Conservation (phyloP, 805 yeast genomes). For the Metschnikowia continentalis region DNA sequence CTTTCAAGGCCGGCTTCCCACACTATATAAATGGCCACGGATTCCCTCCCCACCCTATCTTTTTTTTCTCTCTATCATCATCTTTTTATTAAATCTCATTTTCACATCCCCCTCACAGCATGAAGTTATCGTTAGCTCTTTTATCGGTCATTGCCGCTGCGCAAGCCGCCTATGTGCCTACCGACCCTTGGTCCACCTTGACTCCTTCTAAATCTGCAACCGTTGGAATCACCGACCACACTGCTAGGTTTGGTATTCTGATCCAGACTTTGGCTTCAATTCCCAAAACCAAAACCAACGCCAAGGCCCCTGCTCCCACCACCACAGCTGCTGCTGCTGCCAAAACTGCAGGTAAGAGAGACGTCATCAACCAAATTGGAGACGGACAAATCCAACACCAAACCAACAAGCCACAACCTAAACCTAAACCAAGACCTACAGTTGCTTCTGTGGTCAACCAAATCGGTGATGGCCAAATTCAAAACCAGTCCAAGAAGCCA, state of each 20-base stretch:
- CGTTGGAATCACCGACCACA: slow-evolving; percentile 55
- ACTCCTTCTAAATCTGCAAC: slow-evolving; percentile 57
- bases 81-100: background rate
- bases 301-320: too few species aligned
- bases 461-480: slow-evolving; percentile 20
- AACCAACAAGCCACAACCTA: slow-evolving; percentile 21
- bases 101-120: background rate
- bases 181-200: slow-evolving; percentile 68
- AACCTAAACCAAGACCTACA: slow-evolving; percentile 12
- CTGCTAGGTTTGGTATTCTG: slow-evolving; percentile 63
- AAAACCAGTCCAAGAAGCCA: slow-evolving; percentile 18
- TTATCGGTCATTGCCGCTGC: slow-evolving; percentile 44
- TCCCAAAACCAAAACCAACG: too few species aligned
- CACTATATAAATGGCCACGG: background rate
- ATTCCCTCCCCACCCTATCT: background rate
- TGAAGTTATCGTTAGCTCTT: slow-evolving; percentile 15
- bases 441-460: slow-evolving; percentile 40
- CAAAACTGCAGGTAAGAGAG: slow-evolving; percentile 14
- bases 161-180: slow-evolving; percentile 59
- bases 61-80: background rate
- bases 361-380: slow-evolving; percentile 44
- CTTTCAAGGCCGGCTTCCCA: background rate
- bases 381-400: slow-evolving; percentile 21
- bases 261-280: slow-evolving; percentile 41
- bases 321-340: too few species aligned